Base-by-base conservation (phyloP, 768 basidiomycete species). In the Pisolithus orientalis region DNA sequence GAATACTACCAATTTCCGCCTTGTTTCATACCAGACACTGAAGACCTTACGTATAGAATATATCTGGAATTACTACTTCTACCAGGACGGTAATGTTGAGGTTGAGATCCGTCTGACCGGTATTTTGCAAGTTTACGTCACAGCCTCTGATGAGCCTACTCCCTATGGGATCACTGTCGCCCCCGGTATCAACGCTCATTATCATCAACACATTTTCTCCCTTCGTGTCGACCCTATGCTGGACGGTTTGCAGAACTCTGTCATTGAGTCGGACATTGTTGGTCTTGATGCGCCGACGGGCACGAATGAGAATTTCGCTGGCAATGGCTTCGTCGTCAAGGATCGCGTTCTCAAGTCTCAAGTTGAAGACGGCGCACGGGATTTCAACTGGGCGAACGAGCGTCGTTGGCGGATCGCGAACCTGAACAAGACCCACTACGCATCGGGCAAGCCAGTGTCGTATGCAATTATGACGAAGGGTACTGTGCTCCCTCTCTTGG, bases 81-180 rank as follows among this genome's bases (percentile, higher is more conserved):
- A 90, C 65, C 91, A 92, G 74, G 94, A 94, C 61, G 94, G 94
- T 29, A 83, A 80, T 58, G 82, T 94, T 60, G 91, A 94, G 68
- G 70, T 91, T 56, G 91, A 92, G 70, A 80, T 90, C 66, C 83
- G 85, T 44, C 80, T 91, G 51, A 89, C 87, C 29, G 94, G 92
- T 16, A 83, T 94, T 59, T 72, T 94, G 13, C 88, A 89, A 62
- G 83, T 86, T 38, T 90, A 88, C 62, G 69, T 79, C 47, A 73
- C 78, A 44, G 74, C 74, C 29, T 74, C 82, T 55, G 82, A 82
- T 57, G 82, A 88, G 58, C 77, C 82, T 14, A 80, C 66, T 58
- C 83, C 82, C 10, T 80, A 81, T 63, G 89, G 87, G 17, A 83
- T 81, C n/a, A 75, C 76, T 25, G 82, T 96, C 46, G 93, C 93